Conservation (phyloP, 139 green algal genomes). For the Chlorella sp. region DNA sequence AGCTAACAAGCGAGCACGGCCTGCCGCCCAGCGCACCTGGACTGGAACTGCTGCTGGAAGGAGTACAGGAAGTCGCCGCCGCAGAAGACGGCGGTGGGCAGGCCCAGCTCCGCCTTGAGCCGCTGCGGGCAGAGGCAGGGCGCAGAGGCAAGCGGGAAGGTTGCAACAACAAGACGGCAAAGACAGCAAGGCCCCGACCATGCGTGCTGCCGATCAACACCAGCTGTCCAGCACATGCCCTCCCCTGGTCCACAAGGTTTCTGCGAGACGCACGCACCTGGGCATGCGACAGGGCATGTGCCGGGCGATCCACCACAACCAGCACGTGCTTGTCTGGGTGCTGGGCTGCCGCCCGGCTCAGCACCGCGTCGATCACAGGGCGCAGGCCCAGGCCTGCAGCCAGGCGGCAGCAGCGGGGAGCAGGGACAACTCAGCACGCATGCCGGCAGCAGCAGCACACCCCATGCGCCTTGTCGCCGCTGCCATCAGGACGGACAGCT, state of each 20-base stretch:
- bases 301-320: conserved; percentile 40
- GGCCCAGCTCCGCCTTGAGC: conserved; percentile 17
- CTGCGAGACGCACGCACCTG: neutral
- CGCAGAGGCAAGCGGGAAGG: neutral
- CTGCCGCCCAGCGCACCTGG: neutral
- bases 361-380: conserved; percentile 24
- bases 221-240: neutral
- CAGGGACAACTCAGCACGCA: neutral
- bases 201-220: neutral
- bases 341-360: neutral
- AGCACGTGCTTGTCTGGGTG: conserved; percentile 39
- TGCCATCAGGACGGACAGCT: neutral
- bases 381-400: conserved; percentile 36
- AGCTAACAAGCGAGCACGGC: neutral
- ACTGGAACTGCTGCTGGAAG: conserved; percentile 33
- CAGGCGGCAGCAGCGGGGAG: neutral
- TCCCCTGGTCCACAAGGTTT: too few relatives aligned
- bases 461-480: too few relatives aligned
- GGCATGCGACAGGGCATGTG: conserved; percentile 30
- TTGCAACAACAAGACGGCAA: neutral
- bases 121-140: neutral
- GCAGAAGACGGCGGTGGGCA: conserved; percentile 31
- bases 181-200: neutral
- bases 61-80: conserved; percentile 48
- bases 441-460: neutral